A percentile compares a stretch with the other conserved stretches of the same genome.
These are phyloP conservation scores for Fusarium miscanthi DNA, from an alignment of 2,329 filamentous ascomycete species.

Conservation along the genomic window DNA sequence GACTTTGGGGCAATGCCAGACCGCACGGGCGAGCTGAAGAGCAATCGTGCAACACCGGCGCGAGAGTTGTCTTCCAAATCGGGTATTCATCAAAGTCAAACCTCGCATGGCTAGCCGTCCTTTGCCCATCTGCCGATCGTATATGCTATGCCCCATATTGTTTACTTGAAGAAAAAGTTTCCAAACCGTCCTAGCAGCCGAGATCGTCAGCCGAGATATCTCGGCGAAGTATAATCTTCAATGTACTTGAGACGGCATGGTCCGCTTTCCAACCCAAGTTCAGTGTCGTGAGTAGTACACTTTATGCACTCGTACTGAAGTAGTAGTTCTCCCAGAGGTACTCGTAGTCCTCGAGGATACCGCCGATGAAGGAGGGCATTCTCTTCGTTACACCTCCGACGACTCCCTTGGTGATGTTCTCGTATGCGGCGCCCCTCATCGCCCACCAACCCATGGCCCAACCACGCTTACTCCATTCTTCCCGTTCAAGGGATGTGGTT, in stretches of 20 bases:
- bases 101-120: background rate
- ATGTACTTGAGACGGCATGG: conserved; percentile 18
- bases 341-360: conserved; percentile 94
- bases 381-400: conserved; percentile 79
- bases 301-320: conserved; percentile 71
- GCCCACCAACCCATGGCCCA: conserved; percentile 96
- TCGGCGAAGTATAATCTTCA: background rate
- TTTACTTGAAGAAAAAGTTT: conserved; percentile 1
- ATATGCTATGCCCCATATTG: background rate
- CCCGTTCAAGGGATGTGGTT: conserved; percentile 87
- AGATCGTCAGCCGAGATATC: conserved; percentile 12
- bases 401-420: conserved; percentile 84
- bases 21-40: conserved; percentile 16
- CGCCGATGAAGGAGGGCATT: conserved; percentile 82
- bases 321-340: conserved; percentile 99
- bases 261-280: background rate
- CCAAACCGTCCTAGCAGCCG: conserved; percentile 11
- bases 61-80: conserved; percentile 21
- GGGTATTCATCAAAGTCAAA: conserved; percentile 4
- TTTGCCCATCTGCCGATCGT: conserved; percentile 19
- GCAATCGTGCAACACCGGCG: conserved; percentile 27
- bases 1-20: background rate
- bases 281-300: background rate
- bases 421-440: conserved; percentile 97
- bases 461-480: conserved; percentile 87